Percentiles rank a stretch among this genome's conserved stretches.
Evolutionary conservation across 345 rosid genomes (phyloP).

Genomic region (Gossypium stocksii): DNA sequence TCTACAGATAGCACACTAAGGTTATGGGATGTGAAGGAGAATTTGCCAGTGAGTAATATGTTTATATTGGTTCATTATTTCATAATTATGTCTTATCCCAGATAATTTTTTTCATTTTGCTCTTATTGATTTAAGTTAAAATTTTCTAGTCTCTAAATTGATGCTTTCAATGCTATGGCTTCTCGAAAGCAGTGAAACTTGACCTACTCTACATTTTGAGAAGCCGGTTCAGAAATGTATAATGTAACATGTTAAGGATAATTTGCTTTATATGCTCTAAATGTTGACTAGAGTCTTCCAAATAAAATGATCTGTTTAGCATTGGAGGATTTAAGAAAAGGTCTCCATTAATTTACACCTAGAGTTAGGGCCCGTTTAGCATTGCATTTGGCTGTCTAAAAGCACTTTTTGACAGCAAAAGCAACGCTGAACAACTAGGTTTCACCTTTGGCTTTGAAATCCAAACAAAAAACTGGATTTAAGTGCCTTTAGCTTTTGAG

Average conservation of each 20-base stretch:
- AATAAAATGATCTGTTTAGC: background rate
- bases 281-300: background rate
- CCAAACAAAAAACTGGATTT: too few species aligned
- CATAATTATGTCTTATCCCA: background rate
- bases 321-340: background rate
- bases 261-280: background rate
- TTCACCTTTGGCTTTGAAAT: too few species aligned
- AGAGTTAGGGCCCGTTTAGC: too few species aligned
- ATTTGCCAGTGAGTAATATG: constrained; percentile 57
- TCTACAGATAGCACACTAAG: constrained; percentile 95
- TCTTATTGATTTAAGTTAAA: background rate
- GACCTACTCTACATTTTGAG: background rate
- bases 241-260: background rate
- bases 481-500: too few species aligned
- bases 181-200: background rate
- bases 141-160: background rate
- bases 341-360: too few species aligned
- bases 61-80: constrained; percentile 3
- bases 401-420: too few species aligned
- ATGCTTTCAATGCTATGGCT: background rate
- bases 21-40: constrained; percentile 92
- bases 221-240: background rate
- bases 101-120: background rate
- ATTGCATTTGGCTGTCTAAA: too few species aligned
- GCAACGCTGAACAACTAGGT: too few species aligned